Evolutionary conservation across 2,329 filamentous ascomycete species (phyloP).

Genomic region (Colletotrichum plurivorum): DNA sequence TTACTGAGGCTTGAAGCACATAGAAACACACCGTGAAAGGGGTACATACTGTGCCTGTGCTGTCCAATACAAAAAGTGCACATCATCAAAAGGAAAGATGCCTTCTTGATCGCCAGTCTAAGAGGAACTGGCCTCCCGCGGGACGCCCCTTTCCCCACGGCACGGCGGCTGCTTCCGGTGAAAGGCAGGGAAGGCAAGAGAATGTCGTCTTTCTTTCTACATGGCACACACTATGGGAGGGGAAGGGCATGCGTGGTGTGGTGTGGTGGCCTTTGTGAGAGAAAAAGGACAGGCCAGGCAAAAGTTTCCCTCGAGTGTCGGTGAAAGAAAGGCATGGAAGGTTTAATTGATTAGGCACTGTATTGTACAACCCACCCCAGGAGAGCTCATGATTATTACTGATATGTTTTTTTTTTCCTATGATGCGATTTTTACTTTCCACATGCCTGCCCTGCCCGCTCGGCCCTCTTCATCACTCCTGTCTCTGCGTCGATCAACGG

Average conservation of each 20-base stretch:
- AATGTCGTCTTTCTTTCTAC: not conserved
- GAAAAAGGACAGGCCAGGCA: no score
- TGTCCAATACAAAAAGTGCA: not conserved
- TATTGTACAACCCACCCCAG: no score
- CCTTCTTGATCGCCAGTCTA: not conserved
- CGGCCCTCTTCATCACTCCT: not conserved
- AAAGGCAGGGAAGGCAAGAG: not conserved
- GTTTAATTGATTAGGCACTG: no score
- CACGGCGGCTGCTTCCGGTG: not conserved
- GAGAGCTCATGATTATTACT: no score
- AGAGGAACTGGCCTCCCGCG: not conserved
- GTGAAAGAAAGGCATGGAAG: no score
- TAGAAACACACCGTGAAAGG: not conserved
- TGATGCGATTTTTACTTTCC: no score
- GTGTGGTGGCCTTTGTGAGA: no score
- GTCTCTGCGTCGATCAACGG: constrained; percentile 31
- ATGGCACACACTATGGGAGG: not conserved
- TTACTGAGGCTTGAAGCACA: constrained; percentile 6
- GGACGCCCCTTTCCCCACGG: not conserved
- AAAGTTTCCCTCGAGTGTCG: no score
- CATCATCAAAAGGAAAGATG: not conserved
- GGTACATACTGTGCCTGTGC: not conserved
- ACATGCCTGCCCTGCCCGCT: not conserved
- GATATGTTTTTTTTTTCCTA: no score
- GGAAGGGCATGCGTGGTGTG: no score